These are phyloP conservation scores for Apophysomyces variabilis DNA, from an alignment of 371 early-diverging fungal genomes.

Conservation along the genomic window DNA sequence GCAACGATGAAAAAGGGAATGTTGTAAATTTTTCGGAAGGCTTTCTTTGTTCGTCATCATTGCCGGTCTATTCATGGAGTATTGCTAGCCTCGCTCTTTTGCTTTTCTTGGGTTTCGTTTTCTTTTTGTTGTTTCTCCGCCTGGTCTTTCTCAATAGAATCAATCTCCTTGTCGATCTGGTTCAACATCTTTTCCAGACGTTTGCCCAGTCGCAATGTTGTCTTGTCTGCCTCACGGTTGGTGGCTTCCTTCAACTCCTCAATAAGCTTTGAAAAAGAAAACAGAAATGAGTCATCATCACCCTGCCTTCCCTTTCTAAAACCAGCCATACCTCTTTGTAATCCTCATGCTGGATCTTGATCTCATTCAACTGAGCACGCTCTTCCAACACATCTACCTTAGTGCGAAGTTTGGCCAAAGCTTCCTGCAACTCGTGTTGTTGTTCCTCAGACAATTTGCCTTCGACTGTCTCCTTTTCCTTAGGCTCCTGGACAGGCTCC, in stretches of 20 bases:
- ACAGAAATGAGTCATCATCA: not conserved
- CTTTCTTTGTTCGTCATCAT: not conserved
- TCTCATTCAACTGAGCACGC: conserved; percentile 68
- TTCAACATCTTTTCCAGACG: conserved; percentile 69
- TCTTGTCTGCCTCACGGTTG: conserved; percentile 60
- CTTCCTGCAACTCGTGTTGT: conserved; percentile 66
- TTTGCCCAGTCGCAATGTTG: conserved; percentile 58
- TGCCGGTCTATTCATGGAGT: conserved; percentile 1
- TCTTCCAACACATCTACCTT: conserved; percentile 69
- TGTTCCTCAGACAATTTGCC: conserved; percentile 65
- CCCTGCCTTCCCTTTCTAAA: not conserved
- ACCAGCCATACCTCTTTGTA: conserved; percentile 58
- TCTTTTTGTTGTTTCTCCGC: conserved; percentile 18
- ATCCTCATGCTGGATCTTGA: conserved; percentile 68
- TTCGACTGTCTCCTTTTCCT: conserved; percentile 44
- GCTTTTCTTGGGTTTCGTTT: not conserved
- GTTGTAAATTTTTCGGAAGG: too few relatives aligned
- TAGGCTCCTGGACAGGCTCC: conserved; percentile 10
- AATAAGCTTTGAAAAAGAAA: conserved; percentile 39
- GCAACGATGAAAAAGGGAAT: conserved; percentile 1
- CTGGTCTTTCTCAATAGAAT: conserved; percentile 52
- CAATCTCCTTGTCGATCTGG: conserved; percentile 74
- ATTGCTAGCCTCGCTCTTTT: not conserved
- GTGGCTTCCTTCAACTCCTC: conserved; percentile 64
- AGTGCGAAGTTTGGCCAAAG: conserved; percentile 63